Percentiles rank a stretch among this genome's conserved stretches.
These are phyloP conservation scores for Pulveroboletus sp. DNA, from an alignment of 768 basidiomycete genomes.

Conservation along the genomic window DNA sequence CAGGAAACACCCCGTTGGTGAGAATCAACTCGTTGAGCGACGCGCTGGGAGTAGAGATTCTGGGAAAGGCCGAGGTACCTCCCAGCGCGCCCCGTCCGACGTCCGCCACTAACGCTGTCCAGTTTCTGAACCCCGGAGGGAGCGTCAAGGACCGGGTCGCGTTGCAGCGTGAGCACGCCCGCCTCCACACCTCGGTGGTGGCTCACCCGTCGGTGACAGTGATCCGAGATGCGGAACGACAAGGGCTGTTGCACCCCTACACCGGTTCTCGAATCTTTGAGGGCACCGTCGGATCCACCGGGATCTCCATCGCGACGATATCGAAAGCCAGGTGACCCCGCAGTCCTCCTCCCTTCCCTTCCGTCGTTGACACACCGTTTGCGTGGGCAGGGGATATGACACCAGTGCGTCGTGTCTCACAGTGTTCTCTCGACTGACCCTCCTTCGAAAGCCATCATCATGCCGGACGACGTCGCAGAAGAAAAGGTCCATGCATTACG, in stretches of 20 bases:
- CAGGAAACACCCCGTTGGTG: constrained; percentile 92
- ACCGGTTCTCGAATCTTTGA: constrained; percentile 94
- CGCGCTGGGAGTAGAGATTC: constrained; percentile 86
- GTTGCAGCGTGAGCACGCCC: constrained; percentile 60
- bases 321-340: constrained; percentile 69
- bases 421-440: neutral
- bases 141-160: constrained; percentile 99
- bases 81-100: constrained; percentile 3
- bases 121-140: constrained; percentile 97
- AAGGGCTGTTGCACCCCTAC: constrained; percentile 76
- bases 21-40: constrained; percentile 90
- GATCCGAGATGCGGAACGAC: constrained; percentile 87
- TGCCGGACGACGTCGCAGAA: constrained; percentile 84
- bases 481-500: constrained; percentile 86
- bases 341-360: neutral
- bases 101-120: neutral
- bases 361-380: neutral
- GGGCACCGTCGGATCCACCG: constrained; percentile 94
- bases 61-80: constrained; percentile 95
- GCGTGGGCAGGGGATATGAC: constrained; percentile 69
- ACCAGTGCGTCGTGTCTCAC: constrained; percentile 48
- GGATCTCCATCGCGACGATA: constrained; percentile 94
- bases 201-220: constrained; percentile 46
- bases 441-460: constrained; percentile 63
- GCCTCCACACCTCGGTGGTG: neutral